These are phyloP conservation scores for Termitomyces sp. DNA, from an alignment of 768 basidiomycete species.

Conservation along the genomic window DNA sequence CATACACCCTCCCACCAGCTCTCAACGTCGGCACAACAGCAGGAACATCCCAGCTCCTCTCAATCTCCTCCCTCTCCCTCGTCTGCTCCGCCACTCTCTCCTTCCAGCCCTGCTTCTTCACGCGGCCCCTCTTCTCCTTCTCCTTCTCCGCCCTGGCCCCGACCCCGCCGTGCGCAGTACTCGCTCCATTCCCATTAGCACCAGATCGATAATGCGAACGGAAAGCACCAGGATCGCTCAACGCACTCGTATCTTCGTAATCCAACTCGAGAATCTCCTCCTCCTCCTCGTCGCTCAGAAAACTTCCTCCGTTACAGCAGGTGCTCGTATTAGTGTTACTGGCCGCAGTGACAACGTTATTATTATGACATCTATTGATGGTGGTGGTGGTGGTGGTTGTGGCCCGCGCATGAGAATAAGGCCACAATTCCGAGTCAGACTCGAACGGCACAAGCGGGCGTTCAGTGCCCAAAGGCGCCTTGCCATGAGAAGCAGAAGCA, in stretches of 20 bases:
- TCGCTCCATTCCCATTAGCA: conserved; percentile 1
- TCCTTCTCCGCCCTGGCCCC: too few relatives aligned
- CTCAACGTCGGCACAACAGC: conserved; percentile 13
- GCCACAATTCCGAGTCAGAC: conserved; percentile 66
- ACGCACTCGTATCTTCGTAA: conserved; percentile 65
- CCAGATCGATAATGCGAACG: conserved; percentile 17
- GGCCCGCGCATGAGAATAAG: conserved; percentile 32
- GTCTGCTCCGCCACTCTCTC: conserved; percentile 32
- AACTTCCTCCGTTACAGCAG: not conserved
- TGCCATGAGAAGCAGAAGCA: not conserved
- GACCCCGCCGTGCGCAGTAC: not conserved
- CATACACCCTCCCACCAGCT: not conserved
- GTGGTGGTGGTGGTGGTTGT: conserved; percentile 35
- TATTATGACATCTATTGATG: conserved; percentile 14
- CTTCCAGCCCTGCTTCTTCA: conserved; percentile 24
- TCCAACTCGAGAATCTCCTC: conserved; percentile 76
- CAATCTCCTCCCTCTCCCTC: conserved; percentile 44
- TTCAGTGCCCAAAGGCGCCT: conserved; percentile 13
- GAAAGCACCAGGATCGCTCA: conserved; percentile 65
- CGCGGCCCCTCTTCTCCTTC: conserved; percentile 2
- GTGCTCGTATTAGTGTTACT: conserved; percentile 17
- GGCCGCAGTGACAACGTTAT: conserved; percentile 21
- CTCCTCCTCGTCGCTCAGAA: conserved; percentile 41
- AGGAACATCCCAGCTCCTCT: conserved; percentile 59
- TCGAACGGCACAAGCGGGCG: conserved; percentile 55